phyloP scores from a whole-genome alignment of 1,284 basidiomycete genomes.

The Anthracocystis setariae region DNA sequence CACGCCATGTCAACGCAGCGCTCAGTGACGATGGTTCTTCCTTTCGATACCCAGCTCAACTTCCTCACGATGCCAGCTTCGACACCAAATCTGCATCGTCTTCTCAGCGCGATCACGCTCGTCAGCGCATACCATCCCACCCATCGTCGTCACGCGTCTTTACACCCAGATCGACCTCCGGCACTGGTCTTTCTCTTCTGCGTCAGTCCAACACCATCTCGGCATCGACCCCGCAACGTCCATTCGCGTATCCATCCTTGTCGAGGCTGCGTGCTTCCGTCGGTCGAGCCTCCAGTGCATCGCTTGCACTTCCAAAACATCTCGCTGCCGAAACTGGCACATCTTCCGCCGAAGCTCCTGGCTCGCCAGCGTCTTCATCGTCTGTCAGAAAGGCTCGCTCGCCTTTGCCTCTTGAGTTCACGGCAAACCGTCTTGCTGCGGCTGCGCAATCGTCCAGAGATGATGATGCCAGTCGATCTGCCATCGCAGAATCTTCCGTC shows the following conservation, averaged over 20 bases:
- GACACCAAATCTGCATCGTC: conserved; percentile 30
- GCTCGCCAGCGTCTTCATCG: conserved; percentile 41
- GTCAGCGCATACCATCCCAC: conserved; percentile 20
- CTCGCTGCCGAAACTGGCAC: conserved; percentile 12
- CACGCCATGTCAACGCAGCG: conserved; percentile 10
- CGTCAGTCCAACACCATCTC: conserved; percentile 24
- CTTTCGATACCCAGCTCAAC: conserved; percentile 27
- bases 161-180: conserved; percentile 30
- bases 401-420: conserved; percentile 38
- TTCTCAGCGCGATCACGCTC: conserved; percentile 10
- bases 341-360: conserved; percentile 30
- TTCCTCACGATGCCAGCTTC: conserved; percentile 43
- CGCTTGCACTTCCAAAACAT: conserved; percentile 29
- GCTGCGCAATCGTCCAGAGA: conserved; percentile 43
- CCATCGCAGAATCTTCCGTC: conserved; percentile 22
- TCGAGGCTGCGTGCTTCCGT: conserved; percentile 43
- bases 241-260: conserved; percentile 40
- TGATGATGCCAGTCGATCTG: conserved; percentile 19
- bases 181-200: conserved; percentile 26
- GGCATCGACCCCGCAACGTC: conserved; percentile 31
- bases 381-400: conserved; percentile 39
- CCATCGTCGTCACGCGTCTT: conserved; percentile 37
- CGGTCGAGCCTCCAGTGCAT: conserved; percentile 22
- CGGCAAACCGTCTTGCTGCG: conserved; percentile 15
- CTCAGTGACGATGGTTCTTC: conserved; percentile 34